Evolutionary conservation across 2,329 filamentous ascomycete genomes (phyloP).

Genomic region (Byssochlamys sp.): DNA sequence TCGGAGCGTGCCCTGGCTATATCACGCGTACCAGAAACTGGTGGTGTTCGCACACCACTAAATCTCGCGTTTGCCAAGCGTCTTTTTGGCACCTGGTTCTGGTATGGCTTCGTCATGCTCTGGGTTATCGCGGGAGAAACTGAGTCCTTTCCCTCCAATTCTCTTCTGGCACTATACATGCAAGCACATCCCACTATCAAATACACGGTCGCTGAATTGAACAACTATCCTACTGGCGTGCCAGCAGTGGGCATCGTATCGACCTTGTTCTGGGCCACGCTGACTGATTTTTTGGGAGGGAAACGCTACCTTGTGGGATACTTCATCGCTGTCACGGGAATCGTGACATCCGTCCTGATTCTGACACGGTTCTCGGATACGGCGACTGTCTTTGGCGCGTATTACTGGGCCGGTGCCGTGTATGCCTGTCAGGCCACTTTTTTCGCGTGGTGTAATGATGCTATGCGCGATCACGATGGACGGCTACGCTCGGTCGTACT

Average conservation of each 20-base stretch:
- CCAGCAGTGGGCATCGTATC: constrained; percentile 44
- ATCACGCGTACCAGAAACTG: background rate
- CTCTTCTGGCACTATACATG: constrained; percentile 46
- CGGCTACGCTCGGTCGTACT: constrained; percentile 58
- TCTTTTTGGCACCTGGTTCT: constrained; percentile 28
- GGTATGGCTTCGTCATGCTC: constrained; percentile 28
- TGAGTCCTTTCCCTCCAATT: constrained; percentile 60
- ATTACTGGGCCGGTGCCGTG: constrained; percentile 60
- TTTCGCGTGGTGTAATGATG: constrained; percentile 67
- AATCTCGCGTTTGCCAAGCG: constrained; percentile 19
- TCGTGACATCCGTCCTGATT: constrained; percentile 26
- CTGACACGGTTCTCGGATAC: constrained; percentile 46
- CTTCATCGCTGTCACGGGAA: background rate
- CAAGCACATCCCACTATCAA: constrained; percentile 36
- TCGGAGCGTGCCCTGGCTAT: background rate
- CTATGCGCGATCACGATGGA: constrained; percentile 54
- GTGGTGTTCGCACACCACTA: constrained; percentile 2
- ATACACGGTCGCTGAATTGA: constrained; percentile 42
- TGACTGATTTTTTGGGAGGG: background rate
- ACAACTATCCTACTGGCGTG: constrained; percentile 47
- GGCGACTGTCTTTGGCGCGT: constrained; percentile 51
- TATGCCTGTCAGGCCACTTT: constrained; percentile 67
- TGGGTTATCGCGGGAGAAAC: constrained; percentile 59
- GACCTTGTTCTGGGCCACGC: constrained; percentile 57
- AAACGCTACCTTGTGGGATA: background rate